Evolutionary conservation across 2,329 filamentous ascomycete genomes (phyloP).

Genomic region (Diaporthe sp.): DNA sequence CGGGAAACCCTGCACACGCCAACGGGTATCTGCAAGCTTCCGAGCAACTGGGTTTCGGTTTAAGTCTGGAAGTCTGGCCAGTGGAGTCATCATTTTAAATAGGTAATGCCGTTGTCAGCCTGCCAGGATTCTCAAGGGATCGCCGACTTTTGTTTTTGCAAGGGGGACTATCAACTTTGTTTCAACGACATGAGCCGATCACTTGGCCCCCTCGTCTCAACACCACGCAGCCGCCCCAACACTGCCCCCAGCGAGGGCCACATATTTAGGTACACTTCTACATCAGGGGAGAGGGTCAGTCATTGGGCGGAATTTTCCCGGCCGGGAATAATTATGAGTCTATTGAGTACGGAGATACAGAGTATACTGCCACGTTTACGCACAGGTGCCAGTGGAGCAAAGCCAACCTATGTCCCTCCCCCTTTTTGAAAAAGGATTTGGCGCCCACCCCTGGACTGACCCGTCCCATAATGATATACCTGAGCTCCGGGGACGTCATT

Average conservation of each 20-base stretch:
- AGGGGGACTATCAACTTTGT: constrained; percentile 19
- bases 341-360: background rate
- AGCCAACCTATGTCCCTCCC: background rate
- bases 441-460: background rate
- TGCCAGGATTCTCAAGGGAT: constrained; percentile 1
- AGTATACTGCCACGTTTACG: background rate
- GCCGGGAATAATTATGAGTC: background rate
- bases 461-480: background rate
- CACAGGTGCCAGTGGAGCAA: background rate
- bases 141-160: background rate
- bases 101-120: constrained; percentile 19
- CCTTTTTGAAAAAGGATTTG: background rate
- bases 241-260: background rate
- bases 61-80: constrained; percentile 6
- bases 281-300: background rate
- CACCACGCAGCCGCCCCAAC: background rate
- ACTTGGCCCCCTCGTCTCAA: background rate
- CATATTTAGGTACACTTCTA: background rate
- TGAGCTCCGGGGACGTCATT: background rate
- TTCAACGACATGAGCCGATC: constrained; percentile 16
- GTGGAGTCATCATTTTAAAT: constrained; percentile 16
- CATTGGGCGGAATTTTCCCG: background rate
- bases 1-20: background rate
- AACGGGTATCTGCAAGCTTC: constrained; percentile 20
- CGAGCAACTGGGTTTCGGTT: constrained; percentile 11